A percentile compares a stretch with the other conserved stretches of the same genome.
Evolutionary conservation across 345 rosid species (phyloP).

Genomic region (Sisymbrium altissimum): DNA sequence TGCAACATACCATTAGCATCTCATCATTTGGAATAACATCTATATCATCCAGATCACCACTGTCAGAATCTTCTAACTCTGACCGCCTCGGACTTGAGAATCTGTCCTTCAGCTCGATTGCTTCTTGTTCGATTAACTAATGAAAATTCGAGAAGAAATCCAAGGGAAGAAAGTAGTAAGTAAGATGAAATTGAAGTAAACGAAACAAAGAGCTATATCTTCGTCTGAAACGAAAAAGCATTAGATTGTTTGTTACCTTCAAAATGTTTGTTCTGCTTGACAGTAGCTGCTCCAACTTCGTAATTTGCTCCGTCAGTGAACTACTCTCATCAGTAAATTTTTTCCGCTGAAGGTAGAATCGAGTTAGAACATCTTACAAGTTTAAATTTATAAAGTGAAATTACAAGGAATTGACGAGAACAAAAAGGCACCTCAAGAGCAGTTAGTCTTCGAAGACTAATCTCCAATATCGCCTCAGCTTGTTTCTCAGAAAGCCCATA

Average conservation of each 20-base stretch:
- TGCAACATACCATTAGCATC: slow-evolving; percentile 67
- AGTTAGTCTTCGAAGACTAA: slow-evolving; percentile 71
- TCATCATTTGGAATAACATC: slow-evolving; percentile 96
- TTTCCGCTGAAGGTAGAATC: slow-evolving; percentile 48
- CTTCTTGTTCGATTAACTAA: slow-evolving; percentile 85
- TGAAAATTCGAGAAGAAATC: neutral
- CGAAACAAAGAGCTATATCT: neutral
- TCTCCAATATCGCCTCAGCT: slow-evolving; percentile 87
- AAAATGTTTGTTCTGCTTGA: slow-evolving; percentile 72
- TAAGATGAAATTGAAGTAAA: neutral
- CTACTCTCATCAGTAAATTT: slow-evolving; percentile 72
- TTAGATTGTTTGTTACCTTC: slow-evolving; percentile 48
- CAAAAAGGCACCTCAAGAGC: slow-evolving; percentile 66
- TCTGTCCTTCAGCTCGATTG: slow-evolving; percentile 73
- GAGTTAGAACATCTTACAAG: neutral
- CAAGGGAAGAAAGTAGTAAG: neutral
- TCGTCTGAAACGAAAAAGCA: neutral
- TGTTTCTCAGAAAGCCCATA: slow-evolving; percentile 80
- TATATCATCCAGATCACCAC: slow-evolving; percentile 84
- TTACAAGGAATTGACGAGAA: neutral
- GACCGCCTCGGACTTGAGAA: slow-evolving; percentile 79
- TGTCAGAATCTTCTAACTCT: slow-evolving; percentile 68
- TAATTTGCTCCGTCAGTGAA: slow-evolving; percentile 61
- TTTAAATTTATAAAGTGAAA: neutral
- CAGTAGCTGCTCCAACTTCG: slow-evolving; percentile 63